Conservation (phyloP, 2,329 filamentous ascomycete species). For the Arthrobotrys iridis region DNA sequence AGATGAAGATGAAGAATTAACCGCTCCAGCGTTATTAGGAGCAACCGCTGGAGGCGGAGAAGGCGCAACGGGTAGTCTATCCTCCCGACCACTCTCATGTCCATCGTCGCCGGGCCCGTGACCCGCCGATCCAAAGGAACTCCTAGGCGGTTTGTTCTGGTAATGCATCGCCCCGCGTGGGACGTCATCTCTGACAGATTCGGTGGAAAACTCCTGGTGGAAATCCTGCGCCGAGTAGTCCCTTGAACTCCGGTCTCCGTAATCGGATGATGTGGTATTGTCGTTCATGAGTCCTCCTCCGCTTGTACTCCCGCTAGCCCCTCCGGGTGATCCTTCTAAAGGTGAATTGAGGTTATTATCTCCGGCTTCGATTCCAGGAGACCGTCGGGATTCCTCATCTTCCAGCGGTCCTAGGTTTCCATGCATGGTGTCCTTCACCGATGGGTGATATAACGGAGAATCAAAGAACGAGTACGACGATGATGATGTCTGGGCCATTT, state of each 20-base stretch:
- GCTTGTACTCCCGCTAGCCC: no score
- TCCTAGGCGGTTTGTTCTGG: slow-evolving; percentile 34
- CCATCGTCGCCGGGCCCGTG: slow-evolving; percentile 29
- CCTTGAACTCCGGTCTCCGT: slow-evolving; percentile 36
- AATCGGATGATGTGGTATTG: slow-evolving; percentile 28
- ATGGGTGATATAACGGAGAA: slow-evolving; percentile 53
- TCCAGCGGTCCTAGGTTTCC: slow-evolving; percentile 34
- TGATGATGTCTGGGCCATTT: slow-evolving; percentile 51
- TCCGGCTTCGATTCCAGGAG: slow-evolving; percentile 15
- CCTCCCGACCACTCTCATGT: slow-evolving; percentile 37
- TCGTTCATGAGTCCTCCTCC: background rate
- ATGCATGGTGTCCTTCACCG: slow-evolving; percentile 41
- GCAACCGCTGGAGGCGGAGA: slow-evolving; percentile 41
- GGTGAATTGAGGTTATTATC: slow-evolving; percentile 41
- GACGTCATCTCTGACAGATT: slow-evolving; percentile 5
- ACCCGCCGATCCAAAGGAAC: slow-evolving; percentile 43
- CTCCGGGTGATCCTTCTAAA: slow-evolving; percentile 17
- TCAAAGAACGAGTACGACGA: slow-evolving; percentile 53
- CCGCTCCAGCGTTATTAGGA: slow-evolving; percentile 17
- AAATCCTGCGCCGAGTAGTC: slow-evolving; percentile 47
- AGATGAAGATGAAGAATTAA: no score
- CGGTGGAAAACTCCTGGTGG: slow-evolving; percentile 27
- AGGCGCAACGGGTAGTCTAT: slow-evolving; percentile 41
- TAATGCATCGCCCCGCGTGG: slow-evolving; percentile 37
- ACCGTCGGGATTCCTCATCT: slow-evolving; percentile 48